Percentiles rank a stretch among this genome's conserved stretches.
phyloP scores from a whole-genome alignment of 2,329 filamentous ascomycete genomes.

The Nannizziopsis arthrosporioides region DNA sequence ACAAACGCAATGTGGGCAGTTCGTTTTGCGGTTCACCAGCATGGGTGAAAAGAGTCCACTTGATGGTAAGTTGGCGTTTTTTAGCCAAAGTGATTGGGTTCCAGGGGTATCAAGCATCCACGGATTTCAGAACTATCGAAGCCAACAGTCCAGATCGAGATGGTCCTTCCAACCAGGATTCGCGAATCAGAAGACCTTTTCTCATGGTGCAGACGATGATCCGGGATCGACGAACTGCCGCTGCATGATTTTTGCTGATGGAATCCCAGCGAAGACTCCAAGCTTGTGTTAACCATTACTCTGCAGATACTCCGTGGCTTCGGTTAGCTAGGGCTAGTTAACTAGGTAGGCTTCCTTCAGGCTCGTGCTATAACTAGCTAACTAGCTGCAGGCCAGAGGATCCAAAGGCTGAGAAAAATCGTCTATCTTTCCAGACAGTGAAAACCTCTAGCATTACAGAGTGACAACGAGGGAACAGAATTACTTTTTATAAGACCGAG shows the following conservation, averaged over 20 bases:
- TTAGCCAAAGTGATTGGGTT: not conserved
- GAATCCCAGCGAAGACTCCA: not conserved
- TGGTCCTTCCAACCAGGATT: not conserved
- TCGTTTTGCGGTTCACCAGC: not conserved
- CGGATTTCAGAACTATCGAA: not conserved
- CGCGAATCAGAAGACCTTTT: not conserved
- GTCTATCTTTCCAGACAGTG: no score
- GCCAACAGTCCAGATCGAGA: not conserved
- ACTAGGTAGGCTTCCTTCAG: no score
- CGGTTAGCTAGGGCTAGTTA: no score
- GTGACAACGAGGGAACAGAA: no score
- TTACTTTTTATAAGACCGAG: no score
- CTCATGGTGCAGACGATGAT: conserved; percentile 1
- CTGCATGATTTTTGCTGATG: not conserved
- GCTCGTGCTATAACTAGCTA: no score
- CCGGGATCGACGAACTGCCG: not conserved
- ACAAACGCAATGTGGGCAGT: not conserved
- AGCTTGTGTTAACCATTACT: no score
- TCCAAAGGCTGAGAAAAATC: no score
- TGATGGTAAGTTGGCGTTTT: not conserved
- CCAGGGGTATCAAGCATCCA: not conserved
- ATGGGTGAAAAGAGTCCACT: not conserved
- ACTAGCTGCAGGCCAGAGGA: no score
- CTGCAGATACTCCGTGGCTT: no score
- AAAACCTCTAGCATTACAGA: no score